These are phyloP conservation scores for Microbotryum scabiosae DNA, from an alignment of 1,284 basidiomycete genomes.

Conservation along the genomic window DNA sequence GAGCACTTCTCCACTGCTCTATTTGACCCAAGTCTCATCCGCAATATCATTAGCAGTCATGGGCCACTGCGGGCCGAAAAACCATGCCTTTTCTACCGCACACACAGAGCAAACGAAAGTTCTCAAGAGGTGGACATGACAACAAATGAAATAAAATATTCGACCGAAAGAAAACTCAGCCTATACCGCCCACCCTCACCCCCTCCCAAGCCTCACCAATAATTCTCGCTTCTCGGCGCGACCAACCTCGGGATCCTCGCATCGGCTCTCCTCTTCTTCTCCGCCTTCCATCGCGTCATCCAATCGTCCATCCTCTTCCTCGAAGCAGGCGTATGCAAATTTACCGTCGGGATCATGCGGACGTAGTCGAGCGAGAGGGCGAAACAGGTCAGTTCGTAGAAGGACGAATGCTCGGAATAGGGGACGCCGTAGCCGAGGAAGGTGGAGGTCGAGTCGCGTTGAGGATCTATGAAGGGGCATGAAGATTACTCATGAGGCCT, in stretches of 20 bases:
- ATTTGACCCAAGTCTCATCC: too few species aligned
- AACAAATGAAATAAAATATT: background rate
- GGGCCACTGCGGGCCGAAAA: too few species aligned
- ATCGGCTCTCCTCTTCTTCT: constrained; percentile 56
- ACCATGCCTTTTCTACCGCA: too few species aligned
- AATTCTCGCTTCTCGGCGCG: constrained; percentile 10
- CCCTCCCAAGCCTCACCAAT: constrained; percentile 15
- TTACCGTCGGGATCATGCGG: constrained; percentile 91
- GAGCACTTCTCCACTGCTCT: too few species aligned
- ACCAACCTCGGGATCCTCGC: constrained; percentile 39
- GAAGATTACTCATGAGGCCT: background rate
- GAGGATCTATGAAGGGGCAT: constrained; percentile 21
- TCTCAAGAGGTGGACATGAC: too few species aligned
- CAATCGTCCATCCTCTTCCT: constrained; percentile 67
- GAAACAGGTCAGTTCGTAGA: constrained; percentile 82
- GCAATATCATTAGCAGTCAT: too few species aligned
- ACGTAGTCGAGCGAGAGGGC: constrained; percentile 71
- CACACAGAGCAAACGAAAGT: too few species aligned
- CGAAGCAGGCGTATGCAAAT: constrained; percentile 68
- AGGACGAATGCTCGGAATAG: constrained; percentile 92
- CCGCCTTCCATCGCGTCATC: constrained; percentile 76
- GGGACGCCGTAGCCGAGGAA: constrained; percentile 55
- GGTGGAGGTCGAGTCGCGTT: constrained; percentile 33
- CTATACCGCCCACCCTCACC: background rate
- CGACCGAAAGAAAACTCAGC: background rate